Conservation (phyloP, 2,329 filamentous ascomycete genomes). For the Metarhizium anisopliae region DNA sequence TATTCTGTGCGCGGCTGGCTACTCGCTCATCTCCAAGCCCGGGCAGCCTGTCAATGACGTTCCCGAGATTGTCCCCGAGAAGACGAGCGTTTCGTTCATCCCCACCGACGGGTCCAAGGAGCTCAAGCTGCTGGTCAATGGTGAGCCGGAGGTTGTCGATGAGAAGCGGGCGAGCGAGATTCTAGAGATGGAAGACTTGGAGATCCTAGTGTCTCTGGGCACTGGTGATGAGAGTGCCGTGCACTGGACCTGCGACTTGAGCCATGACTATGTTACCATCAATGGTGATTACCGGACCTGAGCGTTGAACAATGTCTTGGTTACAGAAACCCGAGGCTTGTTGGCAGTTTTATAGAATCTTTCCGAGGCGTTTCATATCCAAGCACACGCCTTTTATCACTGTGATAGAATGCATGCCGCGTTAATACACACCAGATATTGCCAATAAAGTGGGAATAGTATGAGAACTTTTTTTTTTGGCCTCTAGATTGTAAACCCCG, state of each 20-base stretch:
- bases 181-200: slow-evolving; percentile 66
- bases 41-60: slow-evolving; percentile 50
- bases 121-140: slow-evolving; percentile 67
- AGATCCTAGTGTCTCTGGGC: slow-evolving; percentile 67
- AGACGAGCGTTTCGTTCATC: slow-evolving; percentile 70
- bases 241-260: slow-evolving; percentile 83
- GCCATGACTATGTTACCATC: slow-evolving; percentile 68
- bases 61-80: slow-evolving; percentile 55
- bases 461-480: neutral
- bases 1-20: slow-evolving; percentile 89
- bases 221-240: slow-evolving; percentile 59
- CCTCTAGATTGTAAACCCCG: neutral
- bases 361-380: too few species aligned
- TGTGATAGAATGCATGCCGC: too few species aligned
- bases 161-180: slow-evolving; percentile 71
- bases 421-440: too few species aligned
- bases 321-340: neutral
- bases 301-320: neutral
- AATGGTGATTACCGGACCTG: slow-evolving; percentile 61
- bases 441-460: too few species aligned
- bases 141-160: slow-evolving; percentile 72
- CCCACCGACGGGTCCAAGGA: slow-evolving; percentile 69
- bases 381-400: too few species aligned
- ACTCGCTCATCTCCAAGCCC: slow-evolving; percentile 55
- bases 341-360: neutral